phyloP scores from a whole-genome alignment of 176 grass and related monocot genomes.

The Thalia dealbata region DNA sequence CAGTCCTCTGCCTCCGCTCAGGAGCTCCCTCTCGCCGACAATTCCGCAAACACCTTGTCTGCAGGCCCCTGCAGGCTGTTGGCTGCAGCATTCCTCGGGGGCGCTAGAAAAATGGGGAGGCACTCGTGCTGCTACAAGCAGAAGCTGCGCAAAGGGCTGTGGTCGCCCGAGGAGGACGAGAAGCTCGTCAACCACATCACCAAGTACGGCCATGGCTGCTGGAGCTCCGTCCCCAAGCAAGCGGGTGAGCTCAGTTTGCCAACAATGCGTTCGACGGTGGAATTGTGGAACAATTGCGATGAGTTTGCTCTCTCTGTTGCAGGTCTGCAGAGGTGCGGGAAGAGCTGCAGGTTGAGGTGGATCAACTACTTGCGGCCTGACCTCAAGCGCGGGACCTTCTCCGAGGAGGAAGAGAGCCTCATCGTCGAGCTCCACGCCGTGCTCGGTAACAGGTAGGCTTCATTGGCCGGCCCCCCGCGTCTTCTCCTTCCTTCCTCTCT shows the following conservation, averaged over 20 bases:
- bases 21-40: background rate
- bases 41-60: background rate
- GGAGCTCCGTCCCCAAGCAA: conserved; percentile 24
- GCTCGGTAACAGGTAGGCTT: conserved; percentile 46
- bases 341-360: conserved; percentile 26
- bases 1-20: background rate
- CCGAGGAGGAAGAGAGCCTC: conserved; percentile 22
- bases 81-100: background rate
- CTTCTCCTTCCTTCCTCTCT: too few species aligned
- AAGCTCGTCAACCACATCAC: conserved; percentile 21
- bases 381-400: conserved; percentile 21
- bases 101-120: conserved; percentile 12
- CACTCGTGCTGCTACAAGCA: conserved; percentile 29
- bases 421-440: conserved; percentile 28
- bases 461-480: too few species aligned
- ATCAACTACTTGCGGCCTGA: conserved; percentile 28
- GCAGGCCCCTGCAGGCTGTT: background rate
- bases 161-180: conserved; percentile 24
- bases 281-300: too few species aligned
- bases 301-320: background rate
- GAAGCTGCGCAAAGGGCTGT: conserved; percentile 20
- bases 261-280: background rate
- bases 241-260: background rate
- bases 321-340: conserved; percentile 28
- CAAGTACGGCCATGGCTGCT: conserved; percentile 19